Conservation (phyloP, 805 yeast species). For the Barnettozyma botsteinii region DNA sequence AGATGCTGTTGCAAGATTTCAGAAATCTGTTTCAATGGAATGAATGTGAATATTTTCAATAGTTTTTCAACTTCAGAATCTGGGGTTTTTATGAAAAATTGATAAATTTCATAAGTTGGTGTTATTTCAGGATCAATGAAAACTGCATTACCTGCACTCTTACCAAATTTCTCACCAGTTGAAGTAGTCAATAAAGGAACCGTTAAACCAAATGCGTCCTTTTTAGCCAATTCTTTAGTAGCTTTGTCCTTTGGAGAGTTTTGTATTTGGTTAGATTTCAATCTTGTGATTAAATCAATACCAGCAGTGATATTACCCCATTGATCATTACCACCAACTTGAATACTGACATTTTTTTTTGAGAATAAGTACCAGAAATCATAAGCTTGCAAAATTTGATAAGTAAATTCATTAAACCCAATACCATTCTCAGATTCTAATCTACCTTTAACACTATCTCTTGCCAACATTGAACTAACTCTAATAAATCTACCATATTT, state of each 20-base stretch:
- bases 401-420: constrained; percentile 91
- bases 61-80: constrained; percentile 71
- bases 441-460: constrained; percentile 82
- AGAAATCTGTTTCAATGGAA: constrained; percentile 59
- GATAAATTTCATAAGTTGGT: constrained; percentile 76
- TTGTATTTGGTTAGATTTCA: constrained; percentile 28
- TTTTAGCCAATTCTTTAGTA: constrained; percentile 10
- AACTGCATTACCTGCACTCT: constrained; percentile 94
- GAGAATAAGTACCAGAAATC: constrained; percentile 81
- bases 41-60: constrained; percentile 70
- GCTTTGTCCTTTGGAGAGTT: constrained; percentile 19
- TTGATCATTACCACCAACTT: constrained; percentile 95
- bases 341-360: constrained; percentile 55
- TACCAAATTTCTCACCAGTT: constrained; percentile 90
- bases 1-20: constrained; percentile 47
- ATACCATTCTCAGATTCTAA: constrained; percentile 65
- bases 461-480: constrained; percentile 77
- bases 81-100: constrained; percentile 71
- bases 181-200: constrained; percentile 87
- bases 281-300: constrained; percentile 71
- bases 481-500: constrained; percentile 73
- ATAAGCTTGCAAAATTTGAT: constrained; percentile 88
- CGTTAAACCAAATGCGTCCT: constrained; percentile 65
- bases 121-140: constrained; percentile 76
- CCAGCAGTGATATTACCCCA: constrained; percentile 99